Evolutionary conservation across 2,329 filamentous ascomycete genomes (phyloP), one percentile per base, ranked within the genome.

Genomic region (Fusarium goolgardi): DNA sequence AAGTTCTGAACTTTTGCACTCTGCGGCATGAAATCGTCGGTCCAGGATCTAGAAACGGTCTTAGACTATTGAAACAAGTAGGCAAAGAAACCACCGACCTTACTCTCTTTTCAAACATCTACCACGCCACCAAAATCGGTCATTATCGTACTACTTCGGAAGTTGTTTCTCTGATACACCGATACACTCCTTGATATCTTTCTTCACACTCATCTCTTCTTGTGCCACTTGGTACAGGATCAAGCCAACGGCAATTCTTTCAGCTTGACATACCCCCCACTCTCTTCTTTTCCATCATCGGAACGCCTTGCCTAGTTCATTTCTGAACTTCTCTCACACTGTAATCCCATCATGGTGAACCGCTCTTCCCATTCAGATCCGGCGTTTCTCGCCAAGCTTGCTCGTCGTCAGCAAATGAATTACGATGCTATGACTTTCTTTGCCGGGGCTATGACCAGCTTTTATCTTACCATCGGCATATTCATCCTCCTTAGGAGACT

Each of bases 351-450:
- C 45, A 74, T 74, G 72, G 51, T 59, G 23, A 58, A 58, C 34
- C 53, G 51, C 32, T 49, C 59, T 10, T 31, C 56, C 21, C 51
- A 71, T 18, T 29, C 37, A n/a, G 69, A 71, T 27, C 58, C 66
- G 43, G 62, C 53, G 20, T 68, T 74, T 20, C 41, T 63, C 29
- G 67, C 62, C 46, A 73, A 69, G 54, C 63, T 75, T 35, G 70
- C 69, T 34, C 52, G 56, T 35, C 65, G 73, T n/a, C 59, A 46
- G 23, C 56, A 67, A 32, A 65, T 75, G 50, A 77, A 78, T 45
- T 59, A 70, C 31, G 62, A 76, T 43, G 66, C 70, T 11, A 70
- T 75, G 56, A 45, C 40, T 5, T 62, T 71, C 45, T 77, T 71
- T 47, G 64, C 72, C 5, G 59, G 55, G 6, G 52, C 65, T 7